These are phyloP conservation scores for Plasmopara viticola DNA, from an alignment of 352 stramenopile species.

Conservation along the genomic window DNA sequence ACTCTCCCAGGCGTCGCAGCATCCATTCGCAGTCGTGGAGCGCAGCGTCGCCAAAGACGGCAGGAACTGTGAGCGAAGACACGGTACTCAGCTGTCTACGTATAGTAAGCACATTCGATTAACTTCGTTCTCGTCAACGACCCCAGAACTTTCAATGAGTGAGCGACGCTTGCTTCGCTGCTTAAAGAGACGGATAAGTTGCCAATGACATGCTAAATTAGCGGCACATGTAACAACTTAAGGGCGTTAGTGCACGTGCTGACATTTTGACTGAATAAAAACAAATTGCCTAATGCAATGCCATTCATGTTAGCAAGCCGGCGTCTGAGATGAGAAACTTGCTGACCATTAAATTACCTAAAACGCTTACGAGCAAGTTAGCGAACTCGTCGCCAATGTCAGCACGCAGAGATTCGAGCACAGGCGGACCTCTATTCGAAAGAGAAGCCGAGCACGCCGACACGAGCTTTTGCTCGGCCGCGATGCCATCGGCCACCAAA, in stretches of 20 bases:
- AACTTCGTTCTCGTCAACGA: conserved; percentile 28
- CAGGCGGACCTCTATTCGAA: conserved; percentile 20
- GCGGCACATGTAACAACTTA: conserved; percentile 31
- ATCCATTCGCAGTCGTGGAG: conserved; percentile 37
- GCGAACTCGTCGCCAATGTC: conserved; percentile 20
- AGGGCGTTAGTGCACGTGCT: conserved; percentile 29
- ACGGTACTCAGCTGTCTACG: conserved; percentile 38
- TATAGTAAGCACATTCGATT: conserved; percentile 52
- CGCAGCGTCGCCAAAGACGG: conserved; percentile 46
- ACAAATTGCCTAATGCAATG: conserved; percentile 28
- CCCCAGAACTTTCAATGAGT: conserved; percentile 17
- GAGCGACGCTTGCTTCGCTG: conserved; percentile 7
- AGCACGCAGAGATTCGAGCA: conserved; percentile 21
- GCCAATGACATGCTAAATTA: conserved; percentile 33
- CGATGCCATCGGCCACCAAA: conserved; percentile 7
- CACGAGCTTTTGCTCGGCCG: conserved; percentile 20
- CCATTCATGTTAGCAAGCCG: conserved; percentile 61
- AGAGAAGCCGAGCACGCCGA: conserved; percentile 26
- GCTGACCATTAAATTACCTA: conserved; percentile 23
- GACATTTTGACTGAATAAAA: conserved; percentile 30
- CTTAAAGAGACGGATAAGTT: conserved; percentile 29
- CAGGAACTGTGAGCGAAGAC: conserved; percentile 43
- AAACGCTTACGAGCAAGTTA: conserved; percentile 19
- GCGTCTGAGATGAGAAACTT: conserved; percentile 37
- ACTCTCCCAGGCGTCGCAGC: conserved; percentile 45